phyloP scores from a whole-genome alignment of 2,329 filamentous ascomycete genomes.

The Colletotrichum orchidophilum region DNA sequence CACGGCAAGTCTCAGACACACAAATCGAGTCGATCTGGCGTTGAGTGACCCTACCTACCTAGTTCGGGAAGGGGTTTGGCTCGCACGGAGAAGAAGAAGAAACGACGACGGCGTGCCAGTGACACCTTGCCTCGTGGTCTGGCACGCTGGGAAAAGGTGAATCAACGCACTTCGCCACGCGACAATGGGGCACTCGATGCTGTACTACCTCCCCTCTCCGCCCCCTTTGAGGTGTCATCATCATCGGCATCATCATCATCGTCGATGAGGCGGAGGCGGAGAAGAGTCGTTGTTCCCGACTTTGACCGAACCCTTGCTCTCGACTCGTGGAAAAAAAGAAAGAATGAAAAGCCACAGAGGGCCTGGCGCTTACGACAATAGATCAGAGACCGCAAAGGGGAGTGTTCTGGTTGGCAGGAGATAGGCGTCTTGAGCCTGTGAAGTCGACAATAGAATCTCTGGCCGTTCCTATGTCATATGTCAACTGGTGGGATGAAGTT shows the following conservation, averaged over 20 bases:
- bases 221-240: conserved; percentile 9
- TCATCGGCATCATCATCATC: conserved; percentile 10
- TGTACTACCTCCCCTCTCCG: no score
- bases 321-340: background rate
- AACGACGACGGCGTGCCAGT: conserved; percentile 5
- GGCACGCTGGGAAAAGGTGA: conserved; percentile 26
- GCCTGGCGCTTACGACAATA: background rate
- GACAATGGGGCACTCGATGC: conserved; percentile 2
- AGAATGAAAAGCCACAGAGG: background rate
- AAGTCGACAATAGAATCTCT: background rate
- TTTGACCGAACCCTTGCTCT: background rate
- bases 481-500: background rate
- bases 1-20: background rate
- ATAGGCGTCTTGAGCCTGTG: background rate
- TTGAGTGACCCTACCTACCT: background rate
- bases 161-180: conserved; percentile 28
- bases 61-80: background rate
- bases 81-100: conserved; percentile 20
- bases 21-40: conserved; percentile 19
- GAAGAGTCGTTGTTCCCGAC: background rate
- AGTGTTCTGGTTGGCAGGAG: background rate
- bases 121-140: conserved; percentile 29
- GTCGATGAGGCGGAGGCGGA: background rate
- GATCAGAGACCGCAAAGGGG: background rate
- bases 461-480: background rate